Conservation (phyloP, 208 protist genomes). For the Porcisia hertigi region DNA sequence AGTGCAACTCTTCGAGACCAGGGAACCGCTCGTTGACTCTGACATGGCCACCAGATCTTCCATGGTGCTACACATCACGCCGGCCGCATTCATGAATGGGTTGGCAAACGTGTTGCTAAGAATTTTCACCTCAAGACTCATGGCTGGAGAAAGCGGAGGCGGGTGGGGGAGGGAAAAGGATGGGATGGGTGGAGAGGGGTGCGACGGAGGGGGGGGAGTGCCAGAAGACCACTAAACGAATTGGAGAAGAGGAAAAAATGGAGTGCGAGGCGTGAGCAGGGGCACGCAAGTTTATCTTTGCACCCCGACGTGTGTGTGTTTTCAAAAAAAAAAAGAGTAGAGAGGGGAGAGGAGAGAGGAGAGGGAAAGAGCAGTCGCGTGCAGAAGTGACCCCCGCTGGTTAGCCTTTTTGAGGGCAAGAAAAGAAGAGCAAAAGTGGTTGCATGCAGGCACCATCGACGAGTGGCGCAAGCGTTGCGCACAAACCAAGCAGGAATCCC, state of each 20-base stretch:
- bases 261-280: neutral
- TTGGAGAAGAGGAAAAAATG: neutral
- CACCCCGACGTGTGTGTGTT: neutral
- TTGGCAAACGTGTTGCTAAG: constrained; percentile 68
- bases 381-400: too few species aligned
- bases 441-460: too few species aligned
- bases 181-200: too few species aligned
- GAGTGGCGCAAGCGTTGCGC: too few species aligned
- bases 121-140: constrained; percentile 72
- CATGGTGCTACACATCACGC: constrained; percentile 72
- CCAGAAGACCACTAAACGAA: too few species aligned
- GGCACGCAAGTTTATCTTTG: neutral
- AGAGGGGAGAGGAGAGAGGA: neutral
- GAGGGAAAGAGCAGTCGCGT: too few species aligned
- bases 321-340: too few species aligned
- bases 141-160: constrained; percentile 10
- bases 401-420: too few species aligned
- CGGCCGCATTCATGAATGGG: constrained; percentile 90
- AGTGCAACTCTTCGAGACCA: constrained; percentile 90
- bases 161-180: neutral
- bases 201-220: too few species aligned
- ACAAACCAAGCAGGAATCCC: too few species aligned
- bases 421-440: too few species aligned
- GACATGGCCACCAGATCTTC: constrained; percentile 68
- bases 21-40: constrained; percentile 58